Percentiles rank a stretch among this genome's conserved stretches.
Conservation (phyloP, 108 stramenopile genomes). For the Cylindrotheca fusiformis region DNA sequence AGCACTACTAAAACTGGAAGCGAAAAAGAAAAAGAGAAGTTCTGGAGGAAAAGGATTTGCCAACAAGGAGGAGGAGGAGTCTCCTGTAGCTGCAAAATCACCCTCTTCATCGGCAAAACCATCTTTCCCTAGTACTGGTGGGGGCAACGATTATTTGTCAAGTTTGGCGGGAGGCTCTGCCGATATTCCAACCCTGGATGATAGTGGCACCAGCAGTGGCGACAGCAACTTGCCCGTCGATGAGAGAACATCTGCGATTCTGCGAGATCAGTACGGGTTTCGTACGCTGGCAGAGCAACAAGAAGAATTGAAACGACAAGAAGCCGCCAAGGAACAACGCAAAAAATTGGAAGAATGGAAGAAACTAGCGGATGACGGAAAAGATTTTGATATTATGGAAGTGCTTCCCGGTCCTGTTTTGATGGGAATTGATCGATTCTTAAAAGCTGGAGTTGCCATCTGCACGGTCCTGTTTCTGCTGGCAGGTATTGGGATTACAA, state of each 20-base stretch:
- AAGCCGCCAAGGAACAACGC: constrained; percentile 37
- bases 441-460: constrained; percentile 65
- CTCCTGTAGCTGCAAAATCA: no score
- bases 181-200: constrained; percentile 28
- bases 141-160: no score
- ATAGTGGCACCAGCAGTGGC: neutral
- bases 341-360: constrained; percentile 54
- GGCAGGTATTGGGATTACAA: constrained; percentile 71
- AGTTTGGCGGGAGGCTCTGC: constrained; percentile 42
- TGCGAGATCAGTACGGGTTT: constrained; percentile 71
- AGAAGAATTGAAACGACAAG: constrained; percentile 23
- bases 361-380: constrained; percentile 38
- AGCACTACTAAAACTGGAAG: no score
- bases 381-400: constrained; percentile 69
- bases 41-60: neutral
- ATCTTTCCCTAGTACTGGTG: no score
- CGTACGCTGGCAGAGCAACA: constrained; percentile 74
- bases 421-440: constrained; percentile 63
- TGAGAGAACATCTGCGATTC: constrained; percentile 54
- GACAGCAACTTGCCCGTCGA: constrained; percentile 38
- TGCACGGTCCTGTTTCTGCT: constrained; percentile 55
- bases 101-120: no score
- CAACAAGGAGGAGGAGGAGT: no score
- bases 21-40: neutral
- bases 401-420: constrained; percentile 61